Conservation (phyloP, 345 rosid species). For the Aurinia saxatilis region DNA sequence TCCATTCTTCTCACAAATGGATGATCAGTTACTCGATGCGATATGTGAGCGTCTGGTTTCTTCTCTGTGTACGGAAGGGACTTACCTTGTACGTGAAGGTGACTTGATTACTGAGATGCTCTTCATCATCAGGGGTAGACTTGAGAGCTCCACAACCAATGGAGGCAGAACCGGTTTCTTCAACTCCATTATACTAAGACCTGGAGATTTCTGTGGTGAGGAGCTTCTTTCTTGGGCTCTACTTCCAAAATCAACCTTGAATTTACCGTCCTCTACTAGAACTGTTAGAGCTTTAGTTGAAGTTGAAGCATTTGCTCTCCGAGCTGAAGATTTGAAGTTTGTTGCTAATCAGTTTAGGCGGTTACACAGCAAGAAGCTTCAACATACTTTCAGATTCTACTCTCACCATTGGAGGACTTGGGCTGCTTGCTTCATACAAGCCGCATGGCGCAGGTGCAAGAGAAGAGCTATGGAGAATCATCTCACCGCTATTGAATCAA, state of each 20-base stretch:
- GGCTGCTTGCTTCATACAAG: conserved; percentile 93
- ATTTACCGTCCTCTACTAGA: conserved; percentile 85
- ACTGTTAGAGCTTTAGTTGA: conserved; percentile 78
- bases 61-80: conserved; percentile 70
- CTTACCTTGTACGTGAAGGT: conserved; percentile 87
- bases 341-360: conserved; percentile 91
- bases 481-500: conserved; percentile 44
- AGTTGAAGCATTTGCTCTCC: conserved; percentile 90
- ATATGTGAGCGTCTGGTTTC: conserved; percentile 85
- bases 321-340: conserved; percentile 85
- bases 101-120: conserved; percentile 93
- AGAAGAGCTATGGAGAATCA: conserved; percentile 47
- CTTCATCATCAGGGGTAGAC: conserved; percentile 75
- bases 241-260: conserved; percentile 68
- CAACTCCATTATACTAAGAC: conserved; percentile 65
- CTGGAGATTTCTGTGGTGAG: conserved; percentile 94
- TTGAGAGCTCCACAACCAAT: conserved; percentile 87
- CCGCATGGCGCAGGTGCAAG: conserved; percentile 78
- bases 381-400: conserved; percentile 81
- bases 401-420: conserved; percentile 97
- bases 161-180: conserved; percentile 97
- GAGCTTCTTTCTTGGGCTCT: conserved; percentile 95
- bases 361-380: conserved; percentile 91
- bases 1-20: conserved; percentile 94
- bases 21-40: conserved; percentile 89